These are phyloP conservation scores for Xerocomellus chrysenteron DNA, from an alignment of 768 basidiomycete genomes.

Conservation along the genomic window DNA sequence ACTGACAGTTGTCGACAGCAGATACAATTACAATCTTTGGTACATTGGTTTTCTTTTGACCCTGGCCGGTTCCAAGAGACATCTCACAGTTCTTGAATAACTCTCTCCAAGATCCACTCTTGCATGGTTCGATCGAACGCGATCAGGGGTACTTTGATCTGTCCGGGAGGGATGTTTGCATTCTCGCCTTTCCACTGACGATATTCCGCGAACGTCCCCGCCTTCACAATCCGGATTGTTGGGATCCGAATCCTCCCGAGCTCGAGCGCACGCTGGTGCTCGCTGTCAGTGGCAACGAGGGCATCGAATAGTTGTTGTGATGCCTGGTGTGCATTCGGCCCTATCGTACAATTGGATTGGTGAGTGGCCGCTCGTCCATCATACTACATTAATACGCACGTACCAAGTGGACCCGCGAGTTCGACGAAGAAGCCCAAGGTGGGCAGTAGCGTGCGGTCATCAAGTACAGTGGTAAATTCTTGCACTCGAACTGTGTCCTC, in stretches of 20 bases:
- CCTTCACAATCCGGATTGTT: slow-evolving; percentile 20
- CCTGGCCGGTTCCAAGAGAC: background rate
- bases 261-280: background rate
- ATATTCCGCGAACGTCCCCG: slow-evolving; percentile 17
- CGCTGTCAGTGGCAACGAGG: background rate
- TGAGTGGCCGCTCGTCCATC: background rate
- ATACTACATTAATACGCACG: background rate
- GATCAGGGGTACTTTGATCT: slow-evolving; percentile 16
- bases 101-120: slow-evolving; percentile 18
- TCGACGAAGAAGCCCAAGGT: slow-evolving; percentile 19
- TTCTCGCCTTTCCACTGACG: slow-evolving; percentile 6
- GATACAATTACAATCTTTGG: too few relatives aligned
- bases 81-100: slow-evolving; percentile 9
- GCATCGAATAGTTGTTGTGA: slow-evolving; percentile 9
- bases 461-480: slow-evolving; percentile 18
- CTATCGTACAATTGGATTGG: background rate
- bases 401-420: slow-evolving; percentile 8
- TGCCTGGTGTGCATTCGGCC: slow-evolving; percentile 1
- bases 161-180: background rate
- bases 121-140: background rate
- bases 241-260: slow-evolving; percentile 4
- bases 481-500: slow-evolving; percentile 6
- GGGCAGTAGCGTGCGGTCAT: slow-evolving; percentile 1
- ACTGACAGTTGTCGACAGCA: too few relatives aligned
- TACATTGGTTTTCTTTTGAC: background rate